Evolutionary conservation across 352 stramenopile species (phyloP), one percentile per base, ranked within the genome.

Genomic region (Globisporangium cederbergense): DNA sequence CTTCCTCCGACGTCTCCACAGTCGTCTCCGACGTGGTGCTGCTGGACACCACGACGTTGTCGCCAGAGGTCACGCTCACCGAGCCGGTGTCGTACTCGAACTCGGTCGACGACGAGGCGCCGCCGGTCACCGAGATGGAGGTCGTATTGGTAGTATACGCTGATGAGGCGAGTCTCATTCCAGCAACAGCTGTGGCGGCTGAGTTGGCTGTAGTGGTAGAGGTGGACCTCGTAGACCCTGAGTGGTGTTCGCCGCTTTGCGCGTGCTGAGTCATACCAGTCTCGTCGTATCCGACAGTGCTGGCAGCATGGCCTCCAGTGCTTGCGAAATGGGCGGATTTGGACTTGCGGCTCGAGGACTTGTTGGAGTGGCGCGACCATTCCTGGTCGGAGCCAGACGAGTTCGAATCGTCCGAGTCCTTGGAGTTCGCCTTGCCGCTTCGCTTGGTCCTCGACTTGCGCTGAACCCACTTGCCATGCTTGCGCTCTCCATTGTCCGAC

Each of bases 11-110:
- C 40, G 36, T 42, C 36, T 42, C 36, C 36, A 42, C 36, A 42
- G 36, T 42, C 7, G 36, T 42, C 36, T 42, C 36, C 22, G 22
- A 25, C 36, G 36, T 42, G 36, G 36, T 42, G 36, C 7, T 42
- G 36, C 10, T 42, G 7, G 36, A 42, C 36, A 42, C 36, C 36
- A 42, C 36, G 36, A 25, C 22, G 22, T 25, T 25, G 36, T 40
- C 56, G 59, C 25, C 22, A 14, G 52, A 43, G n/a, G 34, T 13
- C 14, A 30, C 40, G 18, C 18, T 28, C 16, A 50, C 18, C 43
- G 18, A 25, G n/a, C 47, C 47, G 47, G n/a, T 53, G 47, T 34
- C 55, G 43, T 67, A 68, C 42, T 67, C 49, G 10, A 70, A 64
- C 16, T 38, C 46, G 7, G 22, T 50, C 47, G 47, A 53, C 47